These are phyloP conservation scores for Aspergillus awamori DNA, from an alignment of 2,329 filamentous ascomycete genomes.

Conservation along the genomic window DNA sequence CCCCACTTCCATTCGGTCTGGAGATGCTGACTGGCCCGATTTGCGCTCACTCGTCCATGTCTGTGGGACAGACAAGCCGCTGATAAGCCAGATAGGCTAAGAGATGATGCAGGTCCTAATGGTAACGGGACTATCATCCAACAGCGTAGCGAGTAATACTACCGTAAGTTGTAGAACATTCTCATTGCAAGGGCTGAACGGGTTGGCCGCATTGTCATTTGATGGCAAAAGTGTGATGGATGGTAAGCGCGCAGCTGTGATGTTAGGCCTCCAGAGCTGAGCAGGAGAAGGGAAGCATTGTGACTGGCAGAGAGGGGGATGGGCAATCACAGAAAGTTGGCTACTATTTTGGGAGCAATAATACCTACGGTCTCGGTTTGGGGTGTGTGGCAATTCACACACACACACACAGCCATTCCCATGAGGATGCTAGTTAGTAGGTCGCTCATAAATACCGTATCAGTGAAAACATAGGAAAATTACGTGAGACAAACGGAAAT, in stretches of 20 bases:
- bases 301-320: constrained; percentile 7
- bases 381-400: constrained; percentile 7
- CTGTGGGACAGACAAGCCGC: constrained; percentile 21
- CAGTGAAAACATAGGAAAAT: neutral
- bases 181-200: constrained; percentile 12
- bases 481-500: neutral
- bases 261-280: constrained; percentile 4
- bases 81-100: constrained; percentile 24
- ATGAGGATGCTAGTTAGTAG: neutral
- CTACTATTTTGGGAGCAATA: constrained; percentile 21
- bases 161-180: constrained; percentile 9
- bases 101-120: constrained; percentile 14
- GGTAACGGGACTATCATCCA: constrained; percentile 17
- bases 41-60: constrained; percentile 17
- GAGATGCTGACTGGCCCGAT: constrained; percentile 18
- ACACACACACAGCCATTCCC: neutral
- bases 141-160: constrained; percentile 1
- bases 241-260: constrained; percentile 15
- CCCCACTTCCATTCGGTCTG: constrained; percentile 18
- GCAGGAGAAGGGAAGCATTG: neutral
- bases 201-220: constrained; percentile 11
- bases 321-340: constrained; percentile 11
- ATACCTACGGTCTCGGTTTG: constrained; percentile 8
- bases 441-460: neutral
- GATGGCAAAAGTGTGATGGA: neutral